Evolutionary conservation across 768 basidiomycete genomes (phyloP).

Genomic region (Suillus variegatus): DNA sequence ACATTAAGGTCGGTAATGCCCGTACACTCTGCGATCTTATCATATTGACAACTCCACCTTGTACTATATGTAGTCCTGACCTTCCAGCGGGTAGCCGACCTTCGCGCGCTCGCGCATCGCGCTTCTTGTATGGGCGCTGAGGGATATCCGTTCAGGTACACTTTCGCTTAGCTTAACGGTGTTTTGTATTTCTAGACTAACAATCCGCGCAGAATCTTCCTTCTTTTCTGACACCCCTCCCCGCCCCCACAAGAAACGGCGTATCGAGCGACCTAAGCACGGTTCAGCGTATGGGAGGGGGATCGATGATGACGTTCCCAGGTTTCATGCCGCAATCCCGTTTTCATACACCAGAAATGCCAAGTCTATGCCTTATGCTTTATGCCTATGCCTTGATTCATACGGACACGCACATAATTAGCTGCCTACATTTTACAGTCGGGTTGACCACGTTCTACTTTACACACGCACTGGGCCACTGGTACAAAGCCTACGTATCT

Average conservation of each 20-base stretch:
- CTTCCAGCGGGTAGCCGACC: conserved; percentile 48
- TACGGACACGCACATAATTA: not conserved
- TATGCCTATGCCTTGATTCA: conserved; percentile 3
- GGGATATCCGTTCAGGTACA: conserved; percentile 55
- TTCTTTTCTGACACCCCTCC: conserved; percentile 54
- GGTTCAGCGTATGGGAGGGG: conserved; percentile 67
- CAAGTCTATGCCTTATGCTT: conserved; percentile 4
- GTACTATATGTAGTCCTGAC: conserved; percentile 23
- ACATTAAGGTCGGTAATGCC: conserved; percentile 32
- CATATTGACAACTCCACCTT: conserved; percentile 13
- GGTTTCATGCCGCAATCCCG: conserved; percentile 9
- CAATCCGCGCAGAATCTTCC: conserved; percentile 19
- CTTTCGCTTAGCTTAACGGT: conserved; percentile 5
- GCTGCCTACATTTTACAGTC: conserved; percentile 4
- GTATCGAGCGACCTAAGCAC: conserved; percentile 74
- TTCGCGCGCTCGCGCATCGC: conserved; percentile 67
- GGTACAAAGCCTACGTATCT: not conserved
- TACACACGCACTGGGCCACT: not conserved
- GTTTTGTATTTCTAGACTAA: not conserved
- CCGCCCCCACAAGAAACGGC: conserved; percentile 71
- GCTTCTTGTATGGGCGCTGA: conserved; percentile 68
- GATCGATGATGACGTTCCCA: conserved; percentile 22
- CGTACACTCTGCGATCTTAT: conserved; percentile 18
- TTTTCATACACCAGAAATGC: not conserved
- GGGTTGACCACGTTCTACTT: not conserved